phyloP scores from a whole-genome alignment of 148 eudicot species.

The Cornus florida region DNA sequence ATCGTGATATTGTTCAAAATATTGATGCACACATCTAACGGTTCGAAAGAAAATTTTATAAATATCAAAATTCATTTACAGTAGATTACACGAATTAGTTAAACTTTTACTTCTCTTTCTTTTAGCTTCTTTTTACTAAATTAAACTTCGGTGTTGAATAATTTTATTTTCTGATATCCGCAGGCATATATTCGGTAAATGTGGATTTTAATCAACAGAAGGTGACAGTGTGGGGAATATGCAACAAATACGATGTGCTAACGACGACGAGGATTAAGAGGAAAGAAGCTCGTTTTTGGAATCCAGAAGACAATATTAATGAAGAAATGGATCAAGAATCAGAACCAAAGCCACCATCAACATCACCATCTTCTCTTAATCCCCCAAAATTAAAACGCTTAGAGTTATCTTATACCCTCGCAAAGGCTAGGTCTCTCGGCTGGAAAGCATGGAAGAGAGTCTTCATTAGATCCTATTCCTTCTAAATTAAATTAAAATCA shows the following conservation, averaged over 20 bases:
- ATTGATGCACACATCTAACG: no score
- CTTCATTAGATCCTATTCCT: conserved; percentile 60
- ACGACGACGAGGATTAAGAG: conserved; percentile 64
- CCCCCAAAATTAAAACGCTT: neutral
- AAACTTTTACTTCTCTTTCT: no score
- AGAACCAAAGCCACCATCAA: neutral
- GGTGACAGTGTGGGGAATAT: conserved; percentile 95
- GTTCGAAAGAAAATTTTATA: no score
- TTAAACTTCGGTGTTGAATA: no score
- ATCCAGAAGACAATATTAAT: conserved; percentile 54
- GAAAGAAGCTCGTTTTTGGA: conserved; percentile 77
- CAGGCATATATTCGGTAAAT: conserved; percentile 89
- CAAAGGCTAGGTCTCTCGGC: conserved; percentile 51
- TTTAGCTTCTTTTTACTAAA: no score
- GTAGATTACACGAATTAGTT: no score
- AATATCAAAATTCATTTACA: no score
- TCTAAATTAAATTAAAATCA: conserved; percentile 19
- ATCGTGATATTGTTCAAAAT: no score
- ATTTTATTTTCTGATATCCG: no score
- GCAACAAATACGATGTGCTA: conserved; percentile 84
- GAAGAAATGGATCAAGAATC: conserved; percentile 18
- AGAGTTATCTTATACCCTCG: conserved; percentile 32
- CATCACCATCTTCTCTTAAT: neutral
- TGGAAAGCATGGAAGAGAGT: conserved; percentile 68
- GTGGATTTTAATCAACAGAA: conserved; percentile 75